Percentiles rank a stretch among this genome's conserved stretches.
phyloP scores from a whole-genome alignment of 2,329 filamentous ascomycete genomes.

The Boeremia lycopersici region DNA sequence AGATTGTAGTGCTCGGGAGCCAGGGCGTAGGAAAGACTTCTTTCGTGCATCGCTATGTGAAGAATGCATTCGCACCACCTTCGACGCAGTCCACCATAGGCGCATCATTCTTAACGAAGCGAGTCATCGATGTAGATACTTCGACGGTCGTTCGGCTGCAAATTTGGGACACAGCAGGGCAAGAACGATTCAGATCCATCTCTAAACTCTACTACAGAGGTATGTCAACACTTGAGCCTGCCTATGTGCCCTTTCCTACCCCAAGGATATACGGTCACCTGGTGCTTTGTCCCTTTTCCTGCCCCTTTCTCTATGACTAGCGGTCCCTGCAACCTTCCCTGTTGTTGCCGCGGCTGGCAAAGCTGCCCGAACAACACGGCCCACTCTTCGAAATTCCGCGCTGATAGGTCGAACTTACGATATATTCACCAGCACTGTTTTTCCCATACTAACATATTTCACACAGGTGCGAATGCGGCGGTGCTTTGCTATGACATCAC shows the following conservation, averaged over 20 bases:
- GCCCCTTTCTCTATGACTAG: constrained; percentile 13
- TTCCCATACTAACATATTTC: neutral
- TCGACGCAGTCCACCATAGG: constrained; percentile 57
- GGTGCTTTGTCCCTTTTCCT: neutral
- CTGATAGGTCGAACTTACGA: constrained; percentile 3
- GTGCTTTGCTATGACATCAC: constrained; percentile 96
- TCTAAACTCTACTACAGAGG: constrained; percentile 90
- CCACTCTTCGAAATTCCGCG: constrained; percentile 1
- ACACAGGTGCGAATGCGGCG: constrained; percentile 80
- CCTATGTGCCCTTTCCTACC: neutral
- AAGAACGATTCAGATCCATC: constrained; percentile 94
- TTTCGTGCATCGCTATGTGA: constrained; percentile 76
- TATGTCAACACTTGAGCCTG: constrained; percentile 25
- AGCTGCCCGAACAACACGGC: constrained; percentile 17
- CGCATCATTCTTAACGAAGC: constrained; percentile 66
- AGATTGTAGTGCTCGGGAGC: constrained; percentile 79
- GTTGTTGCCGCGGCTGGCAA: constrained; percentile 4
- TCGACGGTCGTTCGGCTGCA: constrained; percentile 89
- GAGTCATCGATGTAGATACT: constrained; percentile 76
- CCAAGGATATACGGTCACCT: neutral
- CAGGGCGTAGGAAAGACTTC: constrained; percentile 83
- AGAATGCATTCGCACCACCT: constrained; percentile 70
- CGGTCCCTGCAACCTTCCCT: constrained; percentile 3
- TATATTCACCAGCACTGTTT: neutral
- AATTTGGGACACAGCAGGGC: constrained; percentile 95